Conservation (phyloP, 768 basidiomycete genomes). For the Chalciporus pseudorubinellus region DNA sequence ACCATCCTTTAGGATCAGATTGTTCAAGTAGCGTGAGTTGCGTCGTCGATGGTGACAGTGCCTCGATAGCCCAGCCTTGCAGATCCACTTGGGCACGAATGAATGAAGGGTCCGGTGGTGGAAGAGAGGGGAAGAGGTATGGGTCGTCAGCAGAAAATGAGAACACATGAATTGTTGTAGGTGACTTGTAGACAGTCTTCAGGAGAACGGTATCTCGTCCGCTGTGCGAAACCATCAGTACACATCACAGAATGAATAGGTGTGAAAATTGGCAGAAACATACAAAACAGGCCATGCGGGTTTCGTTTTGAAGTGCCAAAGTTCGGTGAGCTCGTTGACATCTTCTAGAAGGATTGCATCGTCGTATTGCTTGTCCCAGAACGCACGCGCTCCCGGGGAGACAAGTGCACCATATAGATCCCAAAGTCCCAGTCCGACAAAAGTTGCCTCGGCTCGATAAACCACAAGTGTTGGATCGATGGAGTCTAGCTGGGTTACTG, state of each 20-base stretch:
- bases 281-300: slow-evolving; percentile 93
- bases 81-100: slow-evolving; percentile 96
- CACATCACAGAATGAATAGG: not conserved
- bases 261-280: slow-evolving; percentile 32
- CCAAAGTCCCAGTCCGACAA: slow-evolving; percentile 95
- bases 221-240: slow-evolving; percentile 40
- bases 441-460: slow-evolving; percentile 94
- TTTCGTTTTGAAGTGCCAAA: slow-evolving; percentile 92
- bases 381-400: slow-evolving; percentile 77
- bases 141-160: slow-evolving; percentile 91
- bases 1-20: slow-evolving; percentile 96
- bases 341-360: slow-evolving; percentile 86
- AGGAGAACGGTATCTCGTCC: slow-evolving; percentile 89
- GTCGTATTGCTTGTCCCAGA: slow-evolving; percentile 91
- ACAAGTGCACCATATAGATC: slow-evolving; percentile 86
- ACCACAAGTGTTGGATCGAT: slow-evolving; percentile 97
- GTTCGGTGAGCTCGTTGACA: slow-evolving; percentile 83
- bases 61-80: slow-evolving; percentile 98
- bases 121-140: slow-evolving; percentile 77
- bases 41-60: slow-evolving; percentile 92
- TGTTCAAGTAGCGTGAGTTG: slow-evolving; percentile 92
- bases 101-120: slow-evolving; percentile 63
- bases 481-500: slow-evolving; percentile 92
- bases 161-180: slow-evolving; percentile 92
- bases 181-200: slow-evolving; percentile 96